These are phyloP conservation scores for Colletotrichum caudatum DNA, from an alignment of 2,329 filamentous ascomycete genomes.

Conservation along the genomic window DNA sequence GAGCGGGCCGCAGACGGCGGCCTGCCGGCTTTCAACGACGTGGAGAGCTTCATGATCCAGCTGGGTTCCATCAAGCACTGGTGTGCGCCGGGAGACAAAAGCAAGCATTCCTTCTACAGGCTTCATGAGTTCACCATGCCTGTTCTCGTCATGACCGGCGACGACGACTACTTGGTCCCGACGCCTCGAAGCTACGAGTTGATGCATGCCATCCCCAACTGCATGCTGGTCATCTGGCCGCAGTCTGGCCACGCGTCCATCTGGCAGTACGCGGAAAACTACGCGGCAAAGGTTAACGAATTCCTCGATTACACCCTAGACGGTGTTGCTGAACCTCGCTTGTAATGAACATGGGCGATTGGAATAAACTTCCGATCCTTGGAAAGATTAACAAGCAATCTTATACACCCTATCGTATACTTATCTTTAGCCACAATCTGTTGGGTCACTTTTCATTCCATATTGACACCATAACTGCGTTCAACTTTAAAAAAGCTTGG, in stretches of 20 bases:
- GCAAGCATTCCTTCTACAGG: constrained; percentile 25
- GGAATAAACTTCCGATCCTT: too few relatives aligned
- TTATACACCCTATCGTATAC: too few relatives aligned
- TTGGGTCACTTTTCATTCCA: too few relatives aligned
- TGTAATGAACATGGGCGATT: neutral
- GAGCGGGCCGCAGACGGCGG: constrained; percentile 1
- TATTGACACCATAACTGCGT: too few relatives aligned
- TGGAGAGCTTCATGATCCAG: constrained; percentile 31
- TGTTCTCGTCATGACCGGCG: constrained; percentile 33
- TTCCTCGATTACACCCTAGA: constrained; percentile 16
- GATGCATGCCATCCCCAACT: constrained; percentile 22
- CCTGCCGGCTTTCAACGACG: constrained; percentile 23
- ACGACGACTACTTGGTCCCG: constrained; percentile 31
- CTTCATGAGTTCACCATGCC: constrained; percentile 25
- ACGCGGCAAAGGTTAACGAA: constrained; percentile 24
- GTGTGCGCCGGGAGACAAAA: constrained; percentile 11
- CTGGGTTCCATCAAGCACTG: constrained; percentile 22
- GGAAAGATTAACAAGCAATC: too few relatives aligned
- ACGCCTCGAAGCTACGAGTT: constrained; percentile 32
- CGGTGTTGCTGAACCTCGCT: neutral
- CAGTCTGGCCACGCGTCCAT: constrained; percentile 25
- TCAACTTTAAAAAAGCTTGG: too few relatives aligned
- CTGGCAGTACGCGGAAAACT: constrained; percentile 31
- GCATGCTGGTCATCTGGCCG: constrained; percentile 28
- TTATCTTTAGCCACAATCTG: too few relatives aligned